Base-by-base conservation (phyloP, 1,284 basidiomycete genomes). In the Marasmius oreades region DNA sequence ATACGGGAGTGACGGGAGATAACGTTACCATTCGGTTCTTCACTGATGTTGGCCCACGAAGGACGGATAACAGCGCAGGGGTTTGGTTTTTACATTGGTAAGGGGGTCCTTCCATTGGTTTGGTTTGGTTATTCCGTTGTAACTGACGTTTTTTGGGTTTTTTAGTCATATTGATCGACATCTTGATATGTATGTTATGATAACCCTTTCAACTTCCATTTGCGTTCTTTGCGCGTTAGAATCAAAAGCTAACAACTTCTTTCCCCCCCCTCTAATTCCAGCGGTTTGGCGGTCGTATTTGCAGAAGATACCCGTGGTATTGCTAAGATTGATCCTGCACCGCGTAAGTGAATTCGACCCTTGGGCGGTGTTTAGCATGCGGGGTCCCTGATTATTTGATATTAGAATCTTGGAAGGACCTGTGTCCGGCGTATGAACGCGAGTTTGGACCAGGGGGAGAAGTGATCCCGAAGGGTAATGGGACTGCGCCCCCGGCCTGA, bases 101-200 rank as follows among this genome's bases (percentile, higher is more conserved):
- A 46, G 45, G 20, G 10, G n/a, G 6, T 46, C 45, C 16, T 11
- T 7, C 2, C 5, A 10, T 14, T 22, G 14, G 11, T 45, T 2
- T 12, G 22, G 12, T 20, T 16, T 7, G 18, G 14, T 24, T 46
- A 11, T 16, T 46, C 6, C 18, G 8, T 8, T 7, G 14, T 2
- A 12, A 31, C 28, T 31, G 4, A 31, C 4, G 28, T 4, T 31
- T 5, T 31, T 10, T 18, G 36, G 16, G 16, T 22, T 46, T 10
- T n/a, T 23, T 45, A 75, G 73, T 51, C 73, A 75, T 57, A 68
- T 76, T 18, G 70, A 75, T 48, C 75, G 67, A 67, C 75, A 75
- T 51, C 62, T 74, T 3, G 61, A 66, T 16, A 63, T 62, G 72
- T 73, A 61, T 36, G 67, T 55, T 8, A 18, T 53, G 24, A n/a